Evolutionary conservation across 2,329 filamentous ascomycete genomes (phyloP), one percentile per base, ranked within the genome.

Genomic region (Daldinia sp.): DNA sequence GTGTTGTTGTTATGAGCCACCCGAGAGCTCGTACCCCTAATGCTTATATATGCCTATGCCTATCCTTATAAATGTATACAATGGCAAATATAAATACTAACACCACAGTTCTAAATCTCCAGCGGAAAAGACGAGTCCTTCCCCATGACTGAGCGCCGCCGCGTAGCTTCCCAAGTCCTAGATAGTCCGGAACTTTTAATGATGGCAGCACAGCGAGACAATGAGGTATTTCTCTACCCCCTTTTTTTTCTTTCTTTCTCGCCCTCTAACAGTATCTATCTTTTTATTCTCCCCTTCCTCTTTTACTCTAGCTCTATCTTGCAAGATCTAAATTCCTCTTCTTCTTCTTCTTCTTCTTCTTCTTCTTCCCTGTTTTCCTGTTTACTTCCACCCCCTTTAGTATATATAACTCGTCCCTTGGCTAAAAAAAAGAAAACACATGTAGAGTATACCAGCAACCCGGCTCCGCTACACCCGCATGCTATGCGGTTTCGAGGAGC

Each of bases 151-250:
- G 83, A 87, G 69, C 79, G 80, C 3, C 82, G 84, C 13, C 81
- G 84, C 50, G 81, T 83, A 68, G 88, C 88, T 12, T 80, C 85
- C 20, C 80, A 84, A 10, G 82, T 89, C 42, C 82, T 90, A 2
- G 85, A 88, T 69, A 84, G 78, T 28, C 88, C 87, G 0, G 88
- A 90, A 74, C 78, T 87, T 63, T 78, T 90, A 54, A 86, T 88
- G 82, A 88, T 88, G 81, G 84, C 87, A 46, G 86, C 88, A 1
- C 82, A 86, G 70, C 84, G 84, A 69, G 81, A 82, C 33, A 82
- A 82, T 35, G 85, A 88, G 72, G 88, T 90, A 75, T 73, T 86
- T 54, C 35, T 13, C 55, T 28, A 48, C 65, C 37, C 20, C 41
- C 12, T 12, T 15, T 12, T 15, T 12, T 15, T 12, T 15, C 35